A percentile compares a stretch with the other conserved stretches of the same genome.
Evolutionary conservation across 805 yeast species (phyloP).

Genomic region (Wickerhamiella allomyrinae): DNA sequence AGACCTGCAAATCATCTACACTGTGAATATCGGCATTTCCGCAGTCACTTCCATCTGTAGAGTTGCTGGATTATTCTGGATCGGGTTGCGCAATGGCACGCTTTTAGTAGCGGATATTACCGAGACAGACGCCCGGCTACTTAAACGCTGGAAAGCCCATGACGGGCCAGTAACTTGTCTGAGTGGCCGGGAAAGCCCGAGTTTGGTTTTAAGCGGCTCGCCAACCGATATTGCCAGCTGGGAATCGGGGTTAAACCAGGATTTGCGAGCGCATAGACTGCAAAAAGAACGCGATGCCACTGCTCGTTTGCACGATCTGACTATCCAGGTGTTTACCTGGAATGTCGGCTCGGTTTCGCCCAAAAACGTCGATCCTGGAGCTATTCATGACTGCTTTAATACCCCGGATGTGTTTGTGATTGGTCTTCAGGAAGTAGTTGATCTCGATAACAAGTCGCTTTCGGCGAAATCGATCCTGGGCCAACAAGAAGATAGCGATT

Average conservation of each 20-base stretch:
- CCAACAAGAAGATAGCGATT: constrained; percentile 32
- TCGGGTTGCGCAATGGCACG: constrained; percentile 26
- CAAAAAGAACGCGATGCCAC: not conserved
- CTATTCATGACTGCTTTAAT: constrained; percentile 17
- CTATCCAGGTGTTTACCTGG: constrained; percentile 28
- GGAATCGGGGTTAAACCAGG: constrained; percentile 23
- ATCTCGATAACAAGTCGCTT: constrained; percentile 69
- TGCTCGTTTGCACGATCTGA: constrained; percentile 13
- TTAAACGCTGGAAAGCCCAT: constrained; percentile 28
- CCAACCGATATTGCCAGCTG: constrained; percentile 15
- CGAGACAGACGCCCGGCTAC: constrained; percentile 22
- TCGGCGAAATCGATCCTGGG: constrained; percentile 38
- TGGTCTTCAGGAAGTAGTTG: constrained; percentile 85
- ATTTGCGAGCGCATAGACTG: not conserved
- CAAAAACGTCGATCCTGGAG: constrained; percentile 16
- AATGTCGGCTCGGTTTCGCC: constrained; percentile 30
- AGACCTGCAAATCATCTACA: constrained; percentile 14
- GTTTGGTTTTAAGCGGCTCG: not conserved
- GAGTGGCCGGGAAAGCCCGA: not conserved
- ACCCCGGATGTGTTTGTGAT: constrained; percentile 59
- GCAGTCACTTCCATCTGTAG: constrained; percentile 18
- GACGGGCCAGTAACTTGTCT: constrained; percentile 14
- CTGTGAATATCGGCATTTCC: constrained; percentile 23
- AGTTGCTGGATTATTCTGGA: constrained; percentile 23
- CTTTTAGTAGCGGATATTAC: constrained; percentile 23